These are phyloP conservation scores for Pelargonium myrrhifolium DNA, from an alignment of 441 rosid genomes.

Conservation along the genomic window DNA sequence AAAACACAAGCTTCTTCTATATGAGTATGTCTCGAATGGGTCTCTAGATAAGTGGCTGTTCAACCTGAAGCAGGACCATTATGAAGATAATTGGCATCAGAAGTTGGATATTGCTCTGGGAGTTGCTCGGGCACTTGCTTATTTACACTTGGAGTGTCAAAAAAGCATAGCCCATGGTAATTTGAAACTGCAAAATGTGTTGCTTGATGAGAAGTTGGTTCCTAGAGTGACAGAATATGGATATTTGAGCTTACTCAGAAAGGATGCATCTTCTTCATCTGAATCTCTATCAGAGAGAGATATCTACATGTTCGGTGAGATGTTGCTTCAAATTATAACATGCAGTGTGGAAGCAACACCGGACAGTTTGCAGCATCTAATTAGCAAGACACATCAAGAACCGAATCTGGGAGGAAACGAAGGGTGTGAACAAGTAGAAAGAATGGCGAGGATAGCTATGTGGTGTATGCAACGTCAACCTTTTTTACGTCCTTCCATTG, in stretches of 20 bases:
- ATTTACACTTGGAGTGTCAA: slow-evolving; percentile 33
- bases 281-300: slow-evolving; percentile 28
- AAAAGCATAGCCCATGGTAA: slow-evolving; percentile 29
- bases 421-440: slow-evolving; percentile 24
- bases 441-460: slow-evolving; percentile 28
- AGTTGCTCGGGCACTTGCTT: slow-evolving; percentile 34
- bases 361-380: slow-evolving; percentile 13
- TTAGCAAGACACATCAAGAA: slow-evolving; percentile 13
- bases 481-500: slow-evolving; percentile 35
- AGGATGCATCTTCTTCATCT: slow-evolving; percentile 26
- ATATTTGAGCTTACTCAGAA: slow-evolving; percentile 19
- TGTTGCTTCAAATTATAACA: slow-evolving; percentile 29
- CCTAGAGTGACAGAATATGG: slow-evolving; percentile 35
- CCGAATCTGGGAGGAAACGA: slow-evolving; percentile 17
- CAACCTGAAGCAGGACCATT: slow-evolving; percentile 14
- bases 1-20: slow-evolving; percentile 21
- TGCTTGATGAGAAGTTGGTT: slow-evolving; percentile 29
- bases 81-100: slow-evolving; percentile 24
- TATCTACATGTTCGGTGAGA: slow-evolving; percentile 32
- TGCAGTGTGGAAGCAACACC: slow-evolving; percentile 20
- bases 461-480: slow-evolving; percentile 40
- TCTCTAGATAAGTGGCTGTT: slow-evolving; percentile 32
- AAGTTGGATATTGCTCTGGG: slow-evolving; percentile 32
- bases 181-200: slow-evolving; percentile 29
- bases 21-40: slow-evolving; percentile 28